phyloP scores from a whole-genome alignment of 108 stramenopile species.

The Cyclotella baltica region DNA sequence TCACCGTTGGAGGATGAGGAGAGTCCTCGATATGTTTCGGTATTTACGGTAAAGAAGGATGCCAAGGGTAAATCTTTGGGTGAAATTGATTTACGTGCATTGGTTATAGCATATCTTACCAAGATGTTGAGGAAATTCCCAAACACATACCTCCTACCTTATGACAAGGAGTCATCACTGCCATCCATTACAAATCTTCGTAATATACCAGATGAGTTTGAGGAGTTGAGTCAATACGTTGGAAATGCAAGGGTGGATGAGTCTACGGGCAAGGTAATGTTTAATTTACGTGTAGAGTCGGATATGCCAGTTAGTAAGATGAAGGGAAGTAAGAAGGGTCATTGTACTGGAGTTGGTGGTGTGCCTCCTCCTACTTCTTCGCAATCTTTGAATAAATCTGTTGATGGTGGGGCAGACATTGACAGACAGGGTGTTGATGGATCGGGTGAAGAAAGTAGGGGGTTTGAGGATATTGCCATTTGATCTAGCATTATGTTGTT shows the following conservation, averaged over 20 bases:
- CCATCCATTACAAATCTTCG: constrained; percentile 44
- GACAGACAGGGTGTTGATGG: background rate
- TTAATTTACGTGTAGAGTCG: constrained; percentile 46
- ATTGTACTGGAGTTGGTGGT: too few relatives aligned
- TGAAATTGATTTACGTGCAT: constrained; percentile 32
- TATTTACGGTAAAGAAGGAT: constrained; percentile 56
- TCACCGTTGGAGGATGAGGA: constrained; percentile 44
- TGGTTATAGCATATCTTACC: constrained; percentile 41
- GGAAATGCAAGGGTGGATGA: constrained; percentile 50
- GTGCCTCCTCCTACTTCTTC: background rate
- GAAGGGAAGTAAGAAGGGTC: constrained; percentile 27
- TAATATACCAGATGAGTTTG: constrained; percentile 48
- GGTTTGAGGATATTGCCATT: constrained; percentile 3
- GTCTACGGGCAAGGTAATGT: constrained; percentile 44
- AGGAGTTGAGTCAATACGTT: constrained; percentile 38
- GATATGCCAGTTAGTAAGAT: constrained; percentile 52
- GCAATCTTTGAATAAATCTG: background rate
- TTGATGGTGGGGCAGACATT: background rate
- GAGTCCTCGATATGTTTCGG: constrained; percentile 39
- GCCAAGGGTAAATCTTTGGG: constrained; percentile 37
- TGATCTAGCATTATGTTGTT: too few relatives aligned
- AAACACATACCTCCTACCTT: constrained; percentile 41
- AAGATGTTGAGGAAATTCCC: constrained; percentile 50
- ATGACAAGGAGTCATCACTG: constrained; percentile 43
- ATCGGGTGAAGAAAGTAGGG: background rate